Base-by-base conservation (phyloP, 2,329 filamentous ascomycete species). In the Colletotrichum plurivorum region DNA sequence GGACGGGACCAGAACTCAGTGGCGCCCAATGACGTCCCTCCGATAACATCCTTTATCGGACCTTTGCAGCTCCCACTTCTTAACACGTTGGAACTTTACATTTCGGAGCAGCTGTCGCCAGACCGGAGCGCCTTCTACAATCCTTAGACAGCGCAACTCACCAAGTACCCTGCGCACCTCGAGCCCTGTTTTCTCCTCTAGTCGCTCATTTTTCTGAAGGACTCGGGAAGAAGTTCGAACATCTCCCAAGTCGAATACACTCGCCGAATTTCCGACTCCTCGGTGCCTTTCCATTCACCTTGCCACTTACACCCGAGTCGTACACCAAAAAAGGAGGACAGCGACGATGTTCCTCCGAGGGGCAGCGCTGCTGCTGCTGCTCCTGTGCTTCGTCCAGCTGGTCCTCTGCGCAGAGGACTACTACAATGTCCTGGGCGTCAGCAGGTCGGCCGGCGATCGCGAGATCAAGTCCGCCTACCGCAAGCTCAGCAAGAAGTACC, bases 381-480 rank as follows among this genome's bases (percentile, higher is more conserved):
- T 91, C 70, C 77, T 90, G 71, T 82, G 84, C 52, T 76, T 91
- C 13, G 76, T 85, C 69, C 87, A 90, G 74, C 74, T 90, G 67
- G 87, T 81, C 18, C 73, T 87, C 65, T 89, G 88, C 78, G 84
- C 84, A 46, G 87, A 95, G 76, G 93, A 96, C 79, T 95, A 91
- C 78, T 96, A 96, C 82, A 94, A 94, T 81, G 83, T 97, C 67
- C 89, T 99, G 27, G 94, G 93, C 63, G 83, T 99, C 72, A 88
- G 92, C 76, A 94, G 90, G 76, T 86, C 91, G 69, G 95, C 95
- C 16, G 91, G 89, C 54, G 94, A 97, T 62, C 91, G 91, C 76
- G 92, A 98, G 76, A 92, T 99, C 78, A 99, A 99, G 82, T 93
- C 93, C 53, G 95, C 96, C 22, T 99, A 99, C 82, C 90, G 95